Conservation (phyloP, 1,284 basidiomycete genomes). For the Pascua sp. region DNA sequence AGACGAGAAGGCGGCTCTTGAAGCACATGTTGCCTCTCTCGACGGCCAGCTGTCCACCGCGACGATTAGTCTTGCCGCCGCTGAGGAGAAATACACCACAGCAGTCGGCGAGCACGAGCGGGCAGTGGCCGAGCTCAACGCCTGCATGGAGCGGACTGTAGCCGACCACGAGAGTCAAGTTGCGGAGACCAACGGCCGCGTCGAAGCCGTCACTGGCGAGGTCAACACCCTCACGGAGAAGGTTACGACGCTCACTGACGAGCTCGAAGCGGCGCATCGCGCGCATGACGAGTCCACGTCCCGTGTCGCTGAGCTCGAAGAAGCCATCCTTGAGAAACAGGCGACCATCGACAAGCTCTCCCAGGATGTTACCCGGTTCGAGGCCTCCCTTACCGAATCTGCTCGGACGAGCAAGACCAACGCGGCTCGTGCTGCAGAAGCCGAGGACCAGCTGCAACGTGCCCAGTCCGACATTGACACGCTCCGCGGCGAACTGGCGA, state of each 20-base stretch:
- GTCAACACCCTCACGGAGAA: background rate
- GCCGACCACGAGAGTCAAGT: background rate
- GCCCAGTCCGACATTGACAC: background rate
- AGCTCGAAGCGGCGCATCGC: background rate
- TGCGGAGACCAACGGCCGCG: background rate
- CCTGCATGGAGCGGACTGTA: conserved; percentile 70
- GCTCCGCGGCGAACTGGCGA: background rate
- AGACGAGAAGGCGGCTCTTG: background rate
- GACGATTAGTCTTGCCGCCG: background rate
- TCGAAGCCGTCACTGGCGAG: background rate
- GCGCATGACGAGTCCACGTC: conserved; percentile 1
- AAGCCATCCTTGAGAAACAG: background rate
- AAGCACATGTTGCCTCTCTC: conserved; percentile 62
- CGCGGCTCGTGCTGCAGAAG: background rate
- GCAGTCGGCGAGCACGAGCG: background rate
- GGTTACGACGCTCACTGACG: background rate
- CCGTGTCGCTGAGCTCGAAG: background rate
- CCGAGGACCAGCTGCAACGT: background rate
- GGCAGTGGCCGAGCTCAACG: conserved; percentile 1
- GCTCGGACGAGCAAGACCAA: background rate
- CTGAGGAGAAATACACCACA: background rate
- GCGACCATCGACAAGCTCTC: conserved; percentile 51
- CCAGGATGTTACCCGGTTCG: conserved; percentile 57
- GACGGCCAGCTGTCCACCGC: conserved; percentile 65
- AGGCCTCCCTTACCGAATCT: background rate